phyloP scores from a whole-genome alignment of 148 eudicot genomes.

The Persicaria tinctoria region DNA sequence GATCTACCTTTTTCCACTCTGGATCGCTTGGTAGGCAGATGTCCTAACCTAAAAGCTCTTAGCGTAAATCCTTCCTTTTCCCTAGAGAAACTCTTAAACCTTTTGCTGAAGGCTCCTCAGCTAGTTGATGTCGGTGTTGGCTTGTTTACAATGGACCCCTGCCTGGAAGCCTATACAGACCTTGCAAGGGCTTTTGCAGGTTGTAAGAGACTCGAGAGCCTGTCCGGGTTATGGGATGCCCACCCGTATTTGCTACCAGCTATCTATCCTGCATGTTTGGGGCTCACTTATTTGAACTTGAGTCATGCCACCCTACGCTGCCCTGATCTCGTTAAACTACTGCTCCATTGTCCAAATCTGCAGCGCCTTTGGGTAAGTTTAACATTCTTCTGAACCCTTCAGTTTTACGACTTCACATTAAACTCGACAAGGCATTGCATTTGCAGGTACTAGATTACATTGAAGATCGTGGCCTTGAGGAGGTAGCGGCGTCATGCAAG shows the following conservation, averaged over 20 bases:
- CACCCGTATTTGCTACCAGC: slow-evolving; percentile 43
- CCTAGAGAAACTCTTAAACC: slow-evolving; percentile 44
- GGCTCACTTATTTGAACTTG: slow-evolving; percentile 59
- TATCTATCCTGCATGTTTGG: slow-evolving; percentile 54
- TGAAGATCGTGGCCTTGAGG: slow-evolving; percentile 79
- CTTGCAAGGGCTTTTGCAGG: slow-evolving; percentile 33
- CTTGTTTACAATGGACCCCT: slow-evolving; percentile 52
- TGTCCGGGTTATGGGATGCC: slow-evolving; percentile 61
- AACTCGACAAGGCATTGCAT: background rate
- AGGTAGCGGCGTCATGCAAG: slow-evolving; percentile 67
- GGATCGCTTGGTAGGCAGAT: slow-evolving; percentile 63
- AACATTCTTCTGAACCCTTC: no score
- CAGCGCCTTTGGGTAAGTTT: slow-evolving; percentile 59
- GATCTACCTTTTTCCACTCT: slow-evolving; percentile 51
- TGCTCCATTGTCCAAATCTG: slow-evolving; percentile 57
- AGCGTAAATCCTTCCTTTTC: slow-evolving; percentile 62
- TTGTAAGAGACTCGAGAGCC: slow-evolving; percentile 50
- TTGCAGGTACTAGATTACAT: slow-evolving; percentile 67
- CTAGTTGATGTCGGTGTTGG: slow-evolving; percentile 67
- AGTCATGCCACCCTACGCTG: slow-evolving; percentile 66
- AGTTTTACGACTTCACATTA: background rate
- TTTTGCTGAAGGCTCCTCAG: slow-evolving; percentile 57
- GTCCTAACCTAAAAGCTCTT: slow-evolving; percentile 50
- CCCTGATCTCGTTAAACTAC: slow-evolving; percentile 52
- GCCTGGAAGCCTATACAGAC: slow-evolving; percentile 39